Percentiles rank a stretch among this genome's conserved stretches.
phyloP scores from a whole-genome alignment of 257 asterid genomes.

The Ocimum tenuiflorum region DNA sequence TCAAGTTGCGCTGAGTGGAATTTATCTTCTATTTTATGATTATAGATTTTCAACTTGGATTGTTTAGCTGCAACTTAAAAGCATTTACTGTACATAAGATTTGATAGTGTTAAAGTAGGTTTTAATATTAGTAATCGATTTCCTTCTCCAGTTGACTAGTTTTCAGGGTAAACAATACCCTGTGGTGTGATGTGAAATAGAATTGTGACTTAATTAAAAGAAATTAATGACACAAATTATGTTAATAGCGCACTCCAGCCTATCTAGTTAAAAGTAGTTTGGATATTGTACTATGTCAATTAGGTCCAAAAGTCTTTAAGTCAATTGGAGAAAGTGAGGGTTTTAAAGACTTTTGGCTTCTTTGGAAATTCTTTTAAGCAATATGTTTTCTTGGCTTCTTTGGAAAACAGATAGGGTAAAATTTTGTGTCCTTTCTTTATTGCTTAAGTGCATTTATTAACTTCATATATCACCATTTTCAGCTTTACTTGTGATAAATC shows the following conservation, averaged over 20 bases:
- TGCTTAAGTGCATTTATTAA: constrained; percentile 4
- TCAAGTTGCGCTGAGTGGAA: background rate
- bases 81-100: background rate
- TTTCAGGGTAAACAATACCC: background rate
- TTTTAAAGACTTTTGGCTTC: too few relatives aligned
- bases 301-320: background rate
- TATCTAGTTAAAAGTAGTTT: background rate
- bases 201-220: background rate
- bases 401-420: too few relatives aligned
- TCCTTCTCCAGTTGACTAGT: background rate
- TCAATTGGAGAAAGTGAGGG: too few relatives aligned
- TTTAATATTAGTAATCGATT: background rate
- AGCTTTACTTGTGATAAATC: constrained; percentile 72
- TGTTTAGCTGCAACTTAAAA: background rate
- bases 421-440: background rate
- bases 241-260: too few relatives aligned
- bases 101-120: background rate
- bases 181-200: background rate
- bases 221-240: background rate
- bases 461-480: constrained; percentile 22
- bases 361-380: too few relatives aligned
- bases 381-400: background rate
- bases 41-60: background rate
- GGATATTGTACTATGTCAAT: background rate
- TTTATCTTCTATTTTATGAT: background rate